Percentiles rank a stretch among this genome's conserved stretches.
phyloP scores from a whole-genome alignment of 1,284 basidiomycete species.

The Puccinia brachypodii region DNA sequence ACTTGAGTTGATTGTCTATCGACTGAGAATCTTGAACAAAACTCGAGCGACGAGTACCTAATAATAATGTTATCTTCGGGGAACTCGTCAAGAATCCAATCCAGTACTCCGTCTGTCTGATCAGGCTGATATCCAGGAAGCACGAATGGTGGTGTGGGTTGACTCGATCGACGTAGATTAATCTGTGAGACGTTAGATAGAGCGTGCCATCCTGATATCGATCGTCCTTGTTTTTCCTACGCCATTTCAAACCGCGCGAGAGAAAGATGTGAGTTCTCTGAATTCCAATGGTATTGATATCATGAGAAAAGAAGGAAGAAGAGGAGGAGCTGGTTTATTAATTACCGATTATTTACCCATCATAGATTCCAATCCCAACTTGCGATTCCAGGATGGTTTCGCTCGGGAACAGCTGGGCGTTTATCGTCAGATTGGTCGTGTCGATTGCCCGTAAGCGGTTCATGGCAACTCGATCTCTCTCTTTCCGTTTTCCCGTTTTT shows the following conservation, averaged over 20 bases:
- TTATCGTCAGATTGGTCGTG: conserved; percentile 50
- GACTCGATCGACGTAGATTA: conserved; percentile 73
- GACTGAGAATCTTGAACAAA: conserved; percentile 47
- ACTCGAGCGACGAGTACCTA: conserved; percentile 56
- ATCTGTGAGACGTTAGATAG: conserved; percentile 77
- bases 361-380: conserved; percentile 80
- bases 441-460: conserved; percentile 50
- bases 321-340: conserved; percentile 46
- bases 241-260: not conserved
- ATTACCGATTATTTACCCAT: conserved; percentile 64
- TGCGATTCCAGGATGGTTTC: conserved; percentile 73
- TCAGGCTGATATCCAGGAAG: conserved; percentile 64
- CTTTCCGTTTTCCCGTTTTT: no score
- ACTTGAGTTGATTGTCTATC: conserved; percentile 21
- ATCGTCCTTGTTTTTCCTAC: conserved; percentile 75
- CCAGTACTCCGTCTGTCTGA: conserved; percentile 83
- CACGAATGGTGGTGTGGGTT: conserved; percentile 61
- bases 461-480: no score
- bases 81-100: conserved; percentile 87
- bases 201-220: conserved; percentile 71
- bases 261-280: not conserved
- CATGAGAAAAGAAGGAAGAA: conserved; percentile 18
- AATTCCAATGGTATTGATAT: not conserved
- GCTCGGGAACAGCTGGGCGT: conserved; percentile 62
- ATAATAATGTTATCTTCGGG: conserved; percentile 79